A percentile compares a stretch with the other conserved stretches of the same genome.
Conservation (phyloP, 768 basidiomycete species). For the Phaffia tasmanica region DNA sequence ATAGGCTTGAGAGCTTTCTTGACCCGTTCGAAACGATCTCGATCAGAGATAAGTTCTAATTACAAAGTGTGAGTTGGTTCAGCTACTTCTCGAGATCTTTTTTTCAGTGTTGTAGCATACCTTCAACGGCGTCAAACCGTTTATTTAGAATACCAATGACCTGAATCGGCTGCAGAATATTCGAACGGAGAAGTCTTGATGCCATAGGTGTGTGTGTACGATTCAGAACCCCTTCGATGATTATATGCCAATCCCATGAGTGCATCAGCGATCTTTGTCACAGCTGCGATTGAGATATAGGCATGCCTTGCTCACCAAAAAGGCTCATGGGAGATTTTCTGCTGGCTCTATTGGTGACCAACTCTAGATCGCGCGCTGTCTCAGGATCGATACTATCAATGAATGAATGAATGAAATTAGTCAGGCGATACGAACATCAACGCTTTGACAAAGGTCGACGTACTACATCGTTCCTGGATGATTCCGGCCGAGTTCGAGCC, state of each 20-base stretch:
- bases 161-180: conserved; percentile 69
- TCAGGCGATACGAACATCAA: too few species aligned
- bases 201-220: conserved; percentile 57
- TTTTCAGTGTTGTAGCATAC: conserved; percentile 36
- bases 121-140: conserved; percentile 77
- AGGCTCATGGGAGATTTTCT: conserved; percentile 17
- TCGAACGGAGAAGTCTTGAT: conserved; percentile 61
- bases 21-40: conserved; percentile 60
- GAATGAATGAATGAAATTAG: neutral
- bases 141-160: conserved; percentile 53
- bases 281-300: neutral
- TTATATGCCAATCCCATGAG: neutral
- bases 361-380: conserved; percentile 75
- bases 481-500: too few species aligned
- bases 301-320: conserved; percentile 11
- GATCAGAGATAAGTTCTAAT: conserved; percentile 61
- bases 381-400: conserved; percentile 58
- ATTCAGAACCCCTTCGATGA: conserved; percentile 16
- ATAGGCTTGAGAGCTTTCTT: conserved; percentile 47
- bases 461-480: conserved; percentile 67
- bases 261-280: neutral
- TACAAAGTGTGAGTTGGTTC: conserved; percentile 19
- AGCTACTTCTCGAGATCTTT: neutral
- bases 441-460: neutral
- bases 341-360: conserved; percentile 60